Evolutionary conservation across 2,329 filamentous ascomycete species (phyloP), one percentile per base, ranked within the genome.

Genomic region (Colletotrichum zoysiae): DNA sequence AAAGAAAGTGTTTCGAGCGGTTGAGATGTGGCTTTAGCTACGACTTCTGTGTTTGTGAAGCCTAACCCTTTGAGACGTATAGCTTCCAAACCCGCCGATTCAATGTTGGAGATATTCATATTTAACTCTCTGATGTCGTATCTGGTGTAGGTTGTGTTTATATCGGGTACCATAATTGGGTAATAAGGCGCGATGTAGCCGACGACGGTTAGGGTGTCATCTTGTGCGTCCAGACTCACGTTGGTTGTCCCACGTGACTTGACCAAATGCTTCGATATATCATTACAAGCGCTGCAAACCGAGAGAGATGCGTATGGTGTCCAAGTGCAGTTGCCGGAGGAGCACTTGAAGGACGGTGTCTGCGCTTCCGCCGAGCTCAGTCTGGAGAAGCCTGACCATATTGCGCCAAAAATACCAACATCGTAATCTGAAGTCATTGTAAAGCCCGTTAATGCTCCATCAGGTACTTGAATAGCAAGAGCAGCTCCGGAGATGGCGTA

Each of bases 281-380:
- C 44, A 11, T 40, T 40, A 7, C 60, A 63, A 20, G 44, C 60
- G 60, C 60, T 63, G 48, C 60, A 63, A 6, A 63, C 44, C 3
- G 60, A 42, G 9, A 63, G 26, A 11, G 60, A 63, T 7, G 44
- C 48, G 18, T 44, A 44, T 20, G 42, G 42, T 44, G 42, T 44
- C 60, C 60, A 64, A 16, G 60, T 64, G 11, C 60, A 64, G n/a
- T 64, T 53, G 6, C 60, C 46, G 6, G 33, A 35, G 4, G 33
- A n/a, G 4, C 60, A 64, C 5, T 11, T 38, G 14, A 64, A 64
- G 16, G 44, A 9, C 4, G 38, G 23, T 9, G 11, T 18, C 30
- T 64, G 60, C 6, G 8, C 33, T 5, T 18, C 33, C 6, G 6
- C 20, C 6, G 46, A 26, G 16, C 14, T 53, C 11, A 55, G 50